phyloP scores from a whole-genome alignment of 2,329 filamentous ascomycete genomes.

The Fusarium fujikuroi region DNA sequence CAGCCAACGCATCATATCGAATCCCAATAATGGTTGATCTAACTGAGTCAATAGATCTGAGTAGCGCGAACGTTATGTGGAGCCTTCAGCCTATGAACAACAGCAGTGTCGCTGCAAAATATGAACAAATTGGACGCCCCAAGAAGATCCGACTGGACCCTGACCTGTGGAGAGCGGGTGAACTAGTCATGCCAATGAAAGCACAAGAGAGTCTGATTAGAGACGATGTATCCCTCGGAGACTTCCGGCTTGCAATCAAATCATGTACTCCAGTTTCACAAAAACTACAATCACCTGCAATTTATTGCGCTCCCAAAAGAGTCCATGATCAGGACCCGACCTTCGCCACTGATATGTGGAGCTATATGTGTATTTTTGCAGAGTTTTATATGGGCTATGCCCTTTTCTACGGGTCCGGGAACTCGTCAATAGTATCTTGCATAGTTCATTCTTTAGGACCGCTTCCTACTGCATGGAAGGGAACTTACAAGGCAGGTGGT shows the following conservation, averaged over 20 bases:
- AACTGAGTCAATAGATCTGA: not conserved
- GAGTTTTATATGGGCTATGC: not conserved
- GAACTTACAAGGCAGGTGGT: fast-evolving
- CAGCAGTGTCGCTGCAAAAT: not conserved
- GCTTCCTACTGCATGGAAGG: fast-evolving
- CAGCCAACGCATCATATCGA: fast-evolving
- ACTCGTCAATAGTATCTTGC: not conserved
- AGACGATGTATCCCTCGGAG: fast-evolving
- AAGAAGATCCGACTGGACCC: not conserved
- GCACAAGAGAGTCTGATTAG: not conserved
- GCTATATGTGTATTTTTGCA: not conserved
- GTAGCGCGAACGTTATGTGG: not conserved
- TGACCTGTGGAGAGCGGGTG: fast-evolving
- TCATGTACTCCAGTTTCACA: not conserved
- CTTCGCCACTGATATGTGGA: not conserved
- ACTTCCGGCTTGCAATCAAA: not conserved
- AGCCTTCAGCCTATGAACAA: not conserved
- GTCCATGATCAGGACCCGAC: not conserved
- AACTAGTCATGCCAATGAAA: not conserved
- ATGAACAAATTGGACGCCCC: fast-evolving
- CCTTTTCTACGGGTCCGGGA: not conserved
- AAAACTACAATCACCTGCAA: not conserved
- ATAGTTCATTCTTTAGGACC: fast-evolving
- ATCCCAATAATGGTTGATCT: fast-evolving
- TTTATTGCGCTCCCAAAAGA: not conserved